These are phyloP conservation scores for Ganoderma meredithae DNA, from an alignment of 1,284 basidiomycete genomes.

Conservation along the genomic window DNA sequence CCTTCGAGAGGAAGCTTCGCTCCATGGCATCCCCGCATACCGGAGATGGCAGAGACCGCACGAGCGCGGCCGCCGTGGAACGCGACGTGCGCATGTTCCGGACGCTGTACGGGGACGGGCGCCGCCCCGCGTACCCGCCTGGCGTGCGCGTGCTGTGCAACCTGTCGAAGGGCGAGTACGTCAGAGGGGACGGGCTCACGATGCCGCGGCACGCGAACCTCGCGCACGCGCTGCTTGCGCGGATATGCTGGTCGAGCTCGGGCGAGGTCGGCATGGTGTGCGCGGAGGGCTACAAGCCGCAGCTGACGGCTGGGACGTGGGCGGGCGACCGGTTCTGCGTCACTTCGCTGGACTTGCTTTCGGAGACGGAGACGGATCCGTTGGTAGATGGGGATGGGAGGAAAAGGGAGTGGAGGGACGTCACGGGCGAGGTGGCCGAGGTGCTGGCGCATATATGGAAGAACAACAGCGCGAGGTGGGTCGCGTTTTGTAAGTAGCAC, in stretches of 20 bases:
- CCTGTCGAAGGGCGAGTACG: constrained; percentile 22
- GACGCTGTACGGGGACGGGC: constrained; percentile 20
- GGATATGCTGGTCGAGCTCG: constrained; percentile 22
- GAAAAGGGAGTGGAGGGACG: constrained; percentile 18
- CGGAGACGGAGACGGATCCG: neutral
- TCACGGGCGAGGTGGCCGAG: constrained; percentile 15
- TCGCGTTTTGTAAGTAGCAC: constrained; percentile 2
- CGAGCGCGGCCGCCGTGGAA: neutral
- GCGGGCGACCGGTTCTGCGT: constrained; percentile 25
- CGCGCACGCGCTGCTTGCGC: constrained; percentile 19
- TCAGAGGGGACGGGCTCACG: constrained; percentile 18
- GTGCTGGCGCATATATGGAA: constrained; percentile 20
- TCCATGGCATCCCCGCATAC: too few relatives aligned
- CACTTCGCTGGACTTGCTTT: constrained; percentile 10
- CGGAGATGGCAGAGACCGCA: too few relatives aligned
- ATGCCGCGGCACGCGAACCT: constrained; percentile 17
- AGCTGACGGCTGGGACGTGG: constrained; percentile 17
- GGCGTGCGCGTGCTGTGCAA: constrained; percentile 23
- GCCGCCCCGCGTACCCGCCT: constrained; percentile 10
- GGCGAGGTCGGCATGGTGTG: constrained; percentile 10
- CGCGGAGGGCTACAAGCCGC: constrained; percentile 7
- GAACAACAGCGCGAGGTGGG: constrained; percentile 10
- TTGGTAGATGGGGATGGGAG: neutral
- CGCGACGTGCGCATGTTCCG: constrained; percentile 13
- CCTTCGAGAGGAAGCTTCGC: neutral